Conservation (phyloP, 2,329 filamentous ascomycete genomes). For the Helotiales sp. region DNA sequence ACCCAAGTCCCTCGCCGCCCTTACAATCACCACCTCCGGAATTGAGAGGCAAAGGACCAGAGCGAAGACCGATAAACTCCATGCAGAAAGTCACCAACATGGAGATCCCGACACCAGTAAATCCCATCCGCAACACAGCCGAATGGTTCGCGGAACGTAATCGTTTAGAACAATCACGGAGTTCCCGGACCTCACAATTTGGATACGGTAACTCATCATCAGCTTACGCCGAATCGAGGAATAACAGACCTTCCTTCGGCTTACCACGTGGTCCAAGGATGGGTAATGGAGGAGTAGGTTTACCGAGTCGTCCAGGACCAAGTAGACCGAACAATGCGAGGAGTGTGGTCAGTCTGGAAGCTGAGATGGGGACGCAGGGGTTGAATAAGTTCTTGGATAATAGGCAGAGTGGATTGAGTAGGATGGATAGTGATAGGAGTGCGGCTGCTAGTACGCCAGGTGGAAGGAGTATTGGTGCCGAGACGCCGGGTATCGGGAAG, state of each 20-base stretch:
- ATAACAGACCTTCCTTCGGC: neutral
- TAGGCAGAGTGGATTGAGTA: neutral
- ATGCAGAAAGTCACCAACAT: constrained; percentile 2
- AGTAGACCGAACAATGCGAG: neutral
- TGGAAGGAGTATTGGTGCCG: neutral
- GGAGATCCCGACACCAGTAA: constrained; percentile 8
- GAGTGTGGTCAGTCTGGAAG: neutral
- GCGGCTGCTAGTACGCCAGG: neutral
- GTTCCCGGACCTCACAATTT: neutral
- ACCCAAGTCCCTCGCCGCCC: constrained; percentile 13
- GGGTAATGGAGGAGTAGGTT: neutral
- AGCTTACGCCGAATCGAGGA: neutral
- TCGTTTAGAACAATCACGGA: neutral
- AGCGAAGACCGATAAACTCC: neutral
- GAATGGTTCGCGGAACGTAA: constrained; percentile 14
- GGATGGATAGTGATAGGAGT: neutral
- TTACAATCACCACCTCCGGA: constrained; percentile 9
- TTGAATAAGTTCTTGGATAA: neutral
- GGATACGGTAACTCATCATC: neutral
- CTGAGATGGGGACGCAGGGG: neutral
- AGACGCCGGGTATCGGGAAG: neutral
- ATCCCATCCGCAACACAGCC: constrained; percentile 14
- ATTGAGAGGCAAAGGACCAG: neutral
- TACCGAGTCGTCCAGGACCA: neutral
- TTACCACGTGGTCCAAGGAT: neutral